These are phyloP conservation scores for Circinella umbellata DNA, from an alignment of 371 early-diverging fungal species.

Conservation along the genomic window DNA sequence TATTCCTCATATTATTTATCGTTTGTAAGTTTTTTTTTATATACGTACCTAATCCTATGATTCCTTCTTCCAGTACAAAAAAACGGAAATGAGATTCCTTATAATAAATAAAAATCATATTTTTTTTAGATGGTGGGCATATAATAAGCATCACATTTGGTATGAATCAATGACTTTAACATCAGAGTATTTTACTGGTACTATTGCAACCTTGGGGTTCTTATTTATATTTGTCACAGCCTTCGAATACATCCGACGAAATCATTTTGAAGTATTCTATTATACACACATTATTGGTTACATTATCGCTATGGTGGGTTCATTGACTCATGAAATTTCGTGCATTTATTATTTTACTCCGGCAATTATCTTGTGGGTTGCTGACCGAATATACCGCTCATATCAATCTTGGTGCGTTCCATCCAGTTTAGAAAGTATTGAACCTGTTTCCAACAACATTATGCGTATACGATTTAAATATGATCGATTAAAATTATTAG, in stretches of 20 bases:
- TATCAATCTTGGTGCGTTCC: conserved; percentile 38
- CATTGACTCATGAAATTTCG: conserved; percentile 37
- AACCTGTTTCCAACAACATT: conserved; percentile 30
- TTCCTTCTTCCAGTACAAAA: too few relatives aligned
- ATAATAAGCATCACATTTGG: conserved; percentile 23
- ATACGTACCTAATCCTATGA: too few relatives aligned
- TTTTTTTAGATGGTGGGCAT: conserved; percentile 13
- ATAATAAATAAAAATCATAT: background rate
- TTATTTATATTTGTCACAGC: conserved; percentile 42
- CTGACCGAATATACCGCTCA: conserved; percentile 40
- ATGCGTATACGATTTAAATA: conserved; percentile 41
- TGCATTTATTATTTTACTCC: conserved; percentile 45
- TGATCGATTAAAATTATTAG: conserved; percentile 22
- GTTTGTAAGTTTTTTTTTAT: conserved; percentile 35
- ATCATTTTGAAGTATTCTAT: conserved; percentile 46
- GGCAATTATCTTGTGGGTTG: conserved; percentile 34
- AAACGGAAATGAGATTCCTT: too few relatives aligned
- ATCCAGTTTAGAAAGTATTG: conserved; percentile 22
- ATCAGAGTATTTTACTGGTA: conserved; percentile 37
- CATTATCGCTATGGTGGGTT: conserved; percentile 28
- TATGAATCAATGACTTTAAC: conserved; percentile 10
- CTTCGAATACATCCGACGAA: conserved; percentile 41
- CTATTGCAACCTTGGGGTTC: conserved; percentile 39
- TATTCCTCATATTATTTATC: conserved; percentile 43
- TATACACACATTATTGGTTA: conserved; percentile 41